phyloP scores from a whole-genome alignment of 2,329 filamentous ascomycete genomes.

The Cladosporium halotolerans region DNA sequence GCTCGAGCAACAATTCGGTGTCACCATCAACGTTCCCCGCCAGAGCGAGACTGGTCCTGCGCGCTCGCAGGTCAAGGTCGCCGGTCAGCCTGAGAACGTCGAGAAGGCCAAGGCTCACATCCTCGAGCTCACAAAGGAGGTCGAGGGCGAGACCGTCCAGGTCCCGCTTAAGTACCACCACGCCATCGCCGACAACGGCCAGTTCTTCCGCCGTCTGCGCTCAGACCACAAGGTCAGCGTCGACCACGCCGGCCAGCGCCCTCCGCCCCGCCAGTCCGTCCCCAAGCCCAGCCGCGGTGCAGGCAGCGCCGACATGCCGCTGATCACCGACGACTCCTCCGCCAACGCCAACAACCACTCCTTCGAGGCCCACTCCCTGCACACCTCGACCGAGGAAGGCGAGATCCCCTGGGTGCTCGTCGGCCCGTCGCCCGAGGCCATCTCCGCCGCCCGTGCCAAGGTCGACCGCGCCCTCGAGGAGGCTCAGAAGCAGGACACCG shows the following conservation, averaged over 20 bases:
- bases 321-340: slow-evolving; percentile 76
- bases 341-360: slow-evolving; percentile 62
- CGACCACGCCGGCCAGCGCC: slow-evolving; percentile 75
- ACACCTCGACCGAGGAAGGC: slow-evolving; percentile 57
- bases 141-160: slow-evolving; percentile 80
- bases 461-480: slow-evolving; percentile 69
- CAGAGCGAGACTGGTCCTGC: slow-evolving; percentile 63
- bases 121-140: slow-evolving; percentile 68
- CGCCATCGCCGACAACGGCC: slow-evolving; percentile 75
- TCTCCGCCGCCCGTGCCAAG: slow-evolving; percentile 72
- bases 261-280: slow-evolving; percentile 60
- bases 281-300: slow-evolving; percentile 41
- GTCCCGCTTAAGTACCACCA: slow-evolving; percentile 82
- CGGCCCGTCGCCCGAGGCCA: slow-evolving; percentile 63
- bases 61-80: slow-evolving; percentile 79
- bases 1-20: slow-evolving; percentile 78
- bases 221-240: slow-evolving; percentile 84
- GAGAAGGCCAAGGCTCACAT: slow-evolving; percentile 85
- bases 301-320: slow-evolving; percentile 60
- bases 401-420: slow-evolving; percentile 82
- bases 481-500: slow-evolving; percentile 62
- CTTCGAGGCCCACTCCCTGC: slow-evolving; percentile 76
- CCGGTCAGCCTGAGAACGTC: slow-evolving; percentile 70
- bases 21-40: slow-evolving; percentile 84
- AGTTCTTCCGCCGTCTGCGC: slow-evolving; percentile 85